Evolutionary conservation across 768 basidiomycete species (phyloP), one percentile per base, ranked within the genome.

Genomic region (Leccinum longicurvipes): DNA sequence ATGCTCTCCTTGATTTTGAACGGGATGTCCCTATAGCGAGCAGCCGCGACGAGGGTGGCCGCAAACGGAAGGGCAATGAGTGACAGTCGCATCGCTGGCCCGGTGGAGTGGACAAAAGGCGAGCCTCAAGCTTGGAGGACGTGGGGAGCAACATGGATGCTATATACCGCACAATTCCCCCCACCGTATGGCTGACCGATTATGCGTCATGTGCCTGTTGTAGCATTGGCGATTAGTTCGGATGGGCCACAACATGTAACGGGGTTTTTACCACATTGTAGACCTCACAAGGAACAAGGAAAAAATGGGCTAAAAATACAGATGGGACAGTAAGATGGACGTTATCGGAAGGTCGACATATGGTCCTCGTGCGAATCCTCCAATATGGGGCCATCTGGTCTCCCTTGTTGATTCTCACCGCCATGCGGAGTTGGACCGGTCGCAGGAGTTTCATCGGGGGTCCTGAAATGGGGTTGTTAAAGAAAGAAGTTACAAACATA

Each of bases 1-100:
- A 82, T 71, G 50, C 67, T 73, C 58, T 85, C 82, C 70, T 84
- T 85, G 65, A 82, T 67, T 61, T 69, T 75, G 50, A 63, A 50
- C 0, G 62, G 53, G 21, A 28, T 56, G 17, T 60, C 59, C 44
- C 55, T 56, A 44, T 57, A 53, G 15, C 39, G 11, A 24, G 27
- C 49, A 8, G 62, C 62, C 3, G 27, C 24, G 15, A 53, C 66
- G 36, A 66, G 52, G 44, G 54, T 39, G 12, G 41, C 53, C n/a
- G 27, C 53, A 21, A 65, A 52, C 8, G 57, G 36, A 52, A 68
- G 34, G 45, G 45, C 19, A 10, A 66, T 12, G n/a, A 65, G 42
- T 0, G 44, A 45, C 8, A 47, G n/a, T 31, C 55, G 57, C 64
- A 66, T 66, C 17, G 32, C 34, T 46, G 34, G 24, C n/a, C 19